A percentile compares a stretch with the other conserved stretches of the same genome.
Evolutionary conservation across 345 rosid genomes (phyloP).

Genomic region (Dovyalis caffra): DNA sequence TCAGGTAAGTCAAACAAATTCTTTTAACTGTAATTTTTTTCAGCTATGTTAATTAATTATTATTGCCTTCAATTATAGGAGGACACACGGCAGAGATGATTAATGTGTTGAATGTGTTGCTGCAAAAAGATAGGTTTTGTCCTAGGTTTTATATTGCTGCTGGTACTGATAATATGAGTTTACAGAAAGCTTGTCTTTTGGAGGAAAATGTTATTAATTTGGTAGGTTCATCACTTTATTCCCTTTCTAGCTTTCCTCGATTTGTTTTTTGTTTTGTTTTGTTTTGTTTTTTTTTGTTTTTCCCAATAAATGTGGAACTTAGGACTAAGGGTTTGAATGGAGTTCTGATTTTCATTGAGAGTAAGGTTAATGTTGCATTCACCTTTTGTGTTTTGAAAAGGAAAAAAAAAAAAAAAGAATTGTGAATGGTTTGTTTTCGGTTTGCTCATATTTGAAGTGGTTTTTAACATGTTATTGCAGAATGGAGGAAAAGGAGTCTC

Average conservation of each 20-base stretch:
- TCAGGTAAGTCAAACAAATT: slow-evolving; percentile 14
- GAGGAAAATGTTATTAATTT: slow-evolving; percentile 51
- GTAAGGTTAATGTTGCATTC: neutral
- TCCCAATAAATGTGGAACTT: neutral
- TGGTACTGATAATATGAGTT: slow-evolving; percentile 91
- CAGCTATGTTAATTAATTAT: neutral
- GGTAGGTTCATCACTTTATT: slow-evolving; percentile 32
- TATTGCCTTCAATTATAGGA: slow-evolving; percentile 36
- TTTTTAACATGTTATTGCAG: slow-evolving; percentile 26
- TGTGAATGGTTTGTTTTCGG: neutral
- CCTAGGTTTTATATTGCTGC: slow-evolving; percentile 89
- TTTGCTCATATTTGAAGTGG: neutral
- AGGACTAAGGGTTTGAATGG: neutral
- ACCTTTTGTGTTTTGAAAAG: neutral
- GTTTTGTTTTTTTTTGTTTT: neutral
- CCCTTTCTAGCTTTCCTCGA: neutral
- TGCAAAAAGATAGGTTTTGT: slow-evolving; percentile 54
- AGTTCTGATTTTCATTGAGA: neutral
- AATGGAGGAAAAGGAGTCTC: slow-evolving; percentile 29
- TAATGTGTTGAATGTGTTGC: slow-evolving; percentile 52
- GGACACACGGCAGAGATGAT: slow-evolving; percentile 99
- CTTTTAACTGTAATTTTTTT: neutral
- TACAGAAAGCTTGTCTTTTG: slow-evolving; percentile 73
- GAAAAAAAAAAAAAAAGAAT: no score
- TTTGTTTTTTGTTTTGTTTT: neutral